phyloP scores from a whole-genome alignment of 1,139 yeast species.

The Geotrichum aggregatum region DNA sequence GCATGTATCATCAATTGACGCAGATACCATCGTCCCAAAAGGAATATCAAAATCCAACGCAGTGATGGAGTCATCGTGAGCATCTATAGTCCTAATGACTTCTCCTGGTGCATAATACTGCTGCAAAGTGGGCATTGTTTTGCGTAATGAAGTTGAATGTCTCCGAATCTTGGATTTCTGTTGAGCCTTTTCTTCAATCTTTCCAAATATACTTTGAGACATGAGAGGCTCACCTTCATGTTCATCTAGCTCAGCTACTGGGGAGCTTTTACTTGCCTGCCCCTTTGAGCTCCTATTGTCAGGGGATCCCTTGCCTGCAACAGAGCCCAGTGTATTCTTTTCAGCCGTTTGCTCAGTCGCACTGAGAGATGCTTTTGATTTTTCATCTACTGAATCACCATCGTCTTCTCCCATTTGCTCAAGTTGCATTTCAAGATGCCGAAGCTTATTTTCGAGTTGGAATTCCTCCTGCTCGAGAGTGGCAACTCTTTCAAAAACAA shows the following conservation, averaged over 20 bases:
- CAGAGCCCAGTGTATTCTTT: background rate
- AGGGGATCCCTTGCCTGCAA: too few relatives aligned
- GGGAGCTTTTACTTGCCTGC: background rate
- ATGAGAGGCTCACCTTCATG: constrained; percentile 26
- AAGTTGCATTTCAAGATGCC: constrained; percentile 43
- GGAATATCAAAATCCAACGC: constrained; percentile 65
- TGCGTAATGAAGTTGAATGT: constrained; percentile 38
- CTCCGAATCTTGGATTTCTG: constrained; percentile 20
- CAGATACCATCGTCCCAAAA: constrained; percentile 69
- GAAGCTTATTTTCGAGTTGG: constrained; percentile 47
- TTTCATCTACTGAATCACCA: constrained; percentile 18
- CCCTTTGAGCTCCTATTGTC: background rate
- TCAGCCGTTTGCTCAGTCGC: background rate
- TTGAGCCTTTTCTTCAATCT: constrained; percentile 32
- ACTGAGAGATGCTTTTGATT: constrained; percentile 2
- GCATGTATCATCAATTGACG: constrained; percentile 75
- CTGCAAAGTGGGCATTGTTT: constrained; percentile 57
- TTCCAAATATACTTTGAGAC: constrained; percentile 43
- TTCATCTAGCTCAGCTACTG: background rate
- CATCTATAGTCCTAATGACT: constrained; percentile 48
- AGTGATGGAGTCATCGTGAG: constrained; percentile 51
- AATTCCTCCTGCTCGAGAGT: constrained; percentile 56
- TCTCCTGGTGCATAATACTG: constrained; percentile 59
- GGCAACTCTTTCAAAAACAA: constrained; percentile 56
- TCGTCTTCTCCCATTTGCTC: constrained; percentile 30